These are phyloP conservation scores for Candida insectalens DNA, from an alignment of 805 yeast species.

Conservation along the genomic window DNA sequence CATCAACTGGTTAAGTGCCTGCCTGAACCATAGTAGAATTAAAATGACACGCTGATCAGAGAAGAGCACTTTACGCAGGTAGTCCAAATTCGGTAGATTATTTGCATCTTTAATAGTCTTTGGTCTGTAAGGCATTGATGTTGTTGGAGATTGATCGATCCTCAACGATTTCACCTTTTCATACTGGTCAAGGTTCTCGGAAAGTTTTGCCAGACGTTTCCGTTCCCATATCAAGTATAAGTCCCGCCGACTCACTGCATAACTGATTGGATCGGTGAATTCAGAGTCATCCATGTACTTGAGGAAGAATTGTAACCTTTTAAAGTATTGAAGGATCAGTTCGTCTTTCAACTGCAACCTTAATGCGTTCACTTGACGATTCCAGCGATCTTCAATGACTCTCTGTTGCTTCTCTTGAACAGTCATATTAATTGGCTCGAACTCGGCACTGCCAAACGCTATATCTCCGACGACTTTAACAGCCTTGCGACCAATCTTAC, in stretches of 20 bases:
- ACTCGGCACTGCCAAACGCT: slow-evolving; percentile 20
- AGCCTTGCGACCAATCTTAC: slow-evolving; percentile 12
- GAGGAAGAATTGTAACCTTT: slow-evolving; percentile 21
- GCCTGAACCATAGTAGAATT: slow-evolving; percentile 21
- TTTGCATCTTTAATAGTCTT: too few relatives aligned
- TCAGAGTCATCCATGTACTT: slow-evolving; percentile 25
- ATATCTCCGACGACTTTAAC: slow-evolving; percentile 22
- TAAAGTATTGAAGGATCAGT: too few relatives aligned
- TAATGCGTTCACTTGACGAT: not conserved
- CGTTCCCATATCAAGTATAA: slow-evolving; percentile 22
- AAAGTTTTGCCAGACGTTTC: slow-evolving; percentile 11
- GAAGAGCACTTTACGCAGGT: slow-evolving; percentile 9
- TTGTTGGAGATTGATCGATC: too few relatives aligned
- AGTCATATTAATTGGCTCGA: too few relatives aligned
- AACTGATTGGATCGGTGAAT: slow-evolving; percentile 21
- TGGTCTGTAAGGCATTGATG: too few relatives aligned
- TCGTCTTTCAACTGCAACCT: not conserved
- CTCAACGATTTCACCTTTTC: too few relatives aligned
- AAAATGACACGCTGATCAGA: slow-evolving; percentile 21
- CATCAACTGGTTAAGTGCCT: too few relatives aligned
- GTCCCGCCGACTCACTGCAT: slow-evolving; percentile 22
- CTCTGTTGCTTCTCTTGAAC: not conserved
- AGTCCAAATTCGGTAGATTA: not conserved
- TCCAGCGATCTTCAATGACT: not conserved
- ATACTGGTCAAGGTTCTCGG: slow-evolving; percentile 6